phyloP scores from a whole-genome alignment of 805 yeast genomes.

The Ogataea thermomethanolica region DNA sequence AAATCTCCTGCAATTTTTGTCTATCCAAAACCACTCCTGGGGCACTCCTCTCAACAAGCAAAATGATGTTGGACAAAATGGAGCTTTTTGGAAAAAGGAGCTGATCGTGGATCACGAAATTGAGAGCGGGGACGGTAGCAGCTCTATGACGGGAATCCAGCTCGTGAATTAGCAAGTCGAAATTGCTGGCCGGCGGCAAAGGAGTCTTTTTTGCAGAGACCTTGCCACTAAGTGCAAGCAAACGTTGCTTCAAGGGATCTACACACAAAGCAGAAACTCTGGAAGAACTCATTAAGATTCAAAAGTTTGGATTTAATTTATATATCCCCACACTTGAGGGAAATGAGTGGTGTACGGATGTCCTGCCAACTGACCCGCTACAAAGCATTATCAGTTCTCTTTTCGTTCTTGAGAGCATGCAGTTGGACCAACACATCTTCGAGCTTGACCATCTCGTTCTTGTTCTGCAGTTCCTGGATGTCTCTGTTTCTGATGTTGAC shows the following conservation, averaged over 20 bases:
- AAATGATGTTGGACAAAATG: conserved; percentile 16
- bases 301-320: not conserved
- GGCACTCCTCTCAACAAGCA: conserved; percentile 5
- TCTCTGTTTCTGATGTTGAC: conserved; percentile 98
- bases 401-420: conserved; percentile 61
- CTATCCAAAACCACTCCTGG: conserved; percentile 4
- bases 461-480: conserved; percentile 86
- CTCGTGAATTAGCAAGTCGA: not conserved
- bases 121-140: conserved; percentile 14
- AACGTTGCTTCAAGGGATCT: conserved; percentile 1
- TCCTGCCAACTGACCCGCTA: conserved; percentile 1
- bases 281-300: not conserved
- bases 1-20: conserved; percentile 5
- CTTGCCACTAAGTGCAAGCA: not conserved
- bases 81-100: conserved; percentile 20
- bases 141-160: conserved; percentile 9
- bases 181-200: not conserved
- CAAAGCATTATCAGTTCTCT: conserved; percentile 66
- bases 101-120: conserved; percentile 29
- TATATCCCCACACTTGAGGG: conserved; percentile 1
- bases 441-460: conserved; percentile 77
- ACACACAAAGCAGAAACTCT: too few species aligned
- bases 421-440: conserved; percentile 71
- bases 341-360: conserved; percentile 1
- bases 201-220: not conserved